Evolutionary conservation across 176 grass and related monocot genomes (phyloP).

Genomic region (Eleusine indica): DNA sequence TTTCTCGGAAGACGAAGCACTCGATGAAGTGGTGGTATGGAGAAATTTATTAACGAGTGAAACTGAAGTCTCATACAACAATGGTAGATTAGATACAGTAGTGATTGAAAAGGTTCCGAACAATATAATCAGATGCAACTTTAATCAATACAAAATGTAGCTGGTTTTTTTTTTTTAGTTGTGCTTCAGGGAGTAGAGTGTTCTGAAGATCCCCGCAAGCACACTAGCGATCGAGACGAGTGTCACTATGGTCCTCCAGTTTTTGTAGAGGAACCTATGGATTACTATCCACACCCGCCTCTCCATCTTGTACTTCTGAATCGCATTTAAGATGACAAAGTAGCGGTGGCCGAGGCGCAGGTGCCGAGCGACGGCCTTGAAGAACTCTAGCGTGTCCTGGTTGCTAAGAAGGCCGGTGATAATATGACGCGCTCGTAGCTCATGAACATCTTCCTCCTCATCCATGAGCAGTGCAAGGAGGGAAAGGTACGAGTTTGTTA

Average conservation of each 20-base stretch:
- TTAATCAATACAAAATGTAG: too few relatives aligned
- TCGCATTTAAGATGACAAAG: neutral
- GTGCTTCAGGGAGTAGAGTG: neutral
- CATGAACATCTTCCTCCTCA: neutral
- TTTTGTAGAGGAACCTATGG: neutral
- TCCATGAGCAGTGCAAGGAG: slow-evolving; percentile 12
- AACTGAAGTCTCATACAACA: too few relatives aligned
- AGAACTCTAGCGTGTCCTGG: neutral
- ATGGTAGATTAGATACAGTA: too few relatives aligned
- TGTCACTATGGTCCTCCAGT: neutral
- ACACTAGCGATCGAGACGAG: neutral
- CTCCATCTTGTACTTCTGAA: neutral
- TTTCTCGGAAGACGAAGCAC: too few relatives aligned
- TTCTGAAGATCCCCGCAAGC: neutral
- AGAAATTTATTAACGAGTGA: too few relatives aligned
- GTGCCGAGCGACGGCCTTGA: neutral
- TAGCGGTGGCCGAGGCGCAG: neutral
- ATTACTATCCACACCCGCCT: neutral
- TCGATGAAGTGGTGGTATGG: too few relatives aligned
- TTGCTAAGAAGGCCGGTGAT: neutral
- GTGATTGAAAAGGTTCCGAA: too few relatives aligned
- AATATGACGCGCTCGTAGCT: neutral
- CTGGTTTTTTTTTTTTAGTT: too few relatives aligned
- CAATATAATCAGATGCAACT: too few relatives aligned
- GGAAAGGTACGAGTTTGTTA: neutral